Conservation (phyloP, 2,329 filamentous ascomycete genomes). For the Amesomyces nigricolor region DNA sequence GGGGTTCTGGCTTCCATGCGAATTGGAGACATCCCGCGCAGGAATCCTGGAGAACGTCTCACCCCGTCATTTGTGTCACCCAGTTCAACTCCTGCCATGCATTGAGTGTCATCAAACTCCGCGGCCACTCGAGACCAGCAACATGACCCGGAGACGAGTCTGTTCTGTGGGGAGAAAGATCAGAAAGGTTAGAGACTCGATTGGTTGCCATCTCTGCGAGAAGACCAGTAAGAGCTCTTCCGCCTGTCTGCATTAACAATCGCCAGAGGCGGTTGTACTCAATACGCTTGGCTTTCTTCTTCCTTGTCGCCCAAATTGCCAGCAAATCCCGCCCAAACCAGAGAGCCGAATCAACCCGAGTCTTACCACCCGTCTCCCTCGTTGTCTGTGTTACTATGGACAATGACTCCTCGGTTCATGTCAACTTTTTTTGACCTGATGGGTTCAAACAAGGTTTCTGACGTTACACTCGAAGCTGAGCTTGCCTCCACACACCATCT, state of each 20-base stretch:
- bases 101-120: not conserved
- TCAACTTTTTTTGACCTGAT: not conserved
- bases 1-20: not conserved
- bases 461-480: not conserved
- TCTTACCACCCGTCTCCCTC: not conserved
- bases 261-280: not conserved
- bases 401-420: not conserved
- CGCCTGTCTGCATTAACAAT: not conserved
- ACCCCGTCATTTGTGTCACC: not conserved
- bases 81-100: not conserved
- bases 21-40: constrained; percentile 1
- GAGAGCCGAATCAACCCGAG: not conserved
- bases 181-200: no score
- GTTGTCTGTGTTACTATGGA: constrained; percentile 2
- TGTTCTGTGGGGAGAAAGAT: not conserved
- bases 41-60: not conserved
- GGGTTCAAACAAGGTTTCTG: not conserved
- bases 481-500: no score
- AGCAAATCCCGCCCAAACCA: not conserved
- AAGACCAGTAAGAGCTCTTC: no score
- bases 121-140: not conserved
- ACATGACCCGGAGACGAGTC: not conserved
- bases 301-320: not conserved
- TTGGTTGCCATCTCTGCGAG: no score
- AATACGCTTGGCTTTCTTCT: no score